Evolutionary conservation across 768 basidiomycete species (phyloP).

Genomic region (Naematelia encephala): DNA sequence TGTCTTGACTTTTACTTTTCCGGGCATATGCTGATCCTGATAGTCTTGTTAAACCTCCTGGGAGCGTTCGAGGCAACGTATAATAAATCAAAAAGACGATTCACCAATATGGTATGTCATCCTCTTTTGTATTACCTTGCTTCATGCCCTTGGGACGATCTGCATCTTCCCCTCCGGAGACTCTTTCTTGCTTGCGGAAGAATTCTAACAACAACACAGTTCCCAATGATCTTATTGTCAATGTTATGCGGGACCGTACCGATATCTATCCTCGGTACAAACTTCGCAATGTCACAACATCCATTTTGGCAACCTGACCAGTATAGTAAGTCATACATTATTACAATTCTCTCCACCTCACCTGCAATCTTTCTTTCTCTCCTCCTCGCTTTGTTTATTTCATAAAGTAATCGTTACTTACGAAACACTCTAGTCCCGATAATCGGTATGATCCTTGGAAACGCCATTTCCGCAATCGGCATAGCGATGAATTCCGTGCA

Average conservation of each 20-base stretch:
- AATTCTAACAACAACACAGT: slow-evolving; percentile 52
- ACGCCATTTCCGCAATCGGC: slow-evolving; percentile 71
- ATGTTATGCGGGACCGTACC: slow-evolving; percentile 77
- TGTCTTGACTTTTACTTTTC: not conserved
- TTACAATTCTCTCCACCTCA: not conserved
- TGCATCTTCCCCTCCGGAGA: not conserved
- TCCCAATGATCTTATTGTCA: slow-evolving; percentile 62
- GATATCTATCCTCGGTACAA: slow-evolving; percentile 69
- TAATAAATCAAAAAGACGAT: slow-evolving; percentile 73
- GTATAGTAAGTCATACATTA: slow-evolving; percentile 58
- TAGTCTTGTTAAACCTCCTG: slow-evolving; percentile 68
- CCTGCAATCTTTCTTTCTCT: not conserved
- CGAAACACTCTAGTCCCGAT: slow-evolving; percentile 65
- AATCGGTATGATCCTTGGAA: slow-evolving; percentile 81
- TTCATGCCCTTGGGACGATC: not conserved
- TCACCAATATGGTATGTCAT: slow-evolving; percentile 63
- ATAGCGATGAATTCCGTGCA: slow-evolving; percentile 65
- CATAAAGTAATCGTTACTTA: not conserved
- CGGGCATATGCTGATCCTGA: not conserved
- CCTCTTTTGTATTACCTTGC: not conserved
- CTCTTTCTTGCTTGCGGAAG: not conserved
- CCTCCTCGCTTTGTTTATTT: not conserved
- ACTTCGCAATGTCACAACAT: slow-evolving; percentile 68
- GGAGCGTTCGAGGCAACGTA: slow-evolving; percentile 75
- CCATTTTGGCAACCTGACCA: slow-evolving; percentile 84